Percentiles rank a stretch among this genome's conserved stretches.
These are phyloP conservation scores for Nannochloropsis salina DNA, from an alignment of 108 stramenopile species.

Conservation along the genomic window DNA sequence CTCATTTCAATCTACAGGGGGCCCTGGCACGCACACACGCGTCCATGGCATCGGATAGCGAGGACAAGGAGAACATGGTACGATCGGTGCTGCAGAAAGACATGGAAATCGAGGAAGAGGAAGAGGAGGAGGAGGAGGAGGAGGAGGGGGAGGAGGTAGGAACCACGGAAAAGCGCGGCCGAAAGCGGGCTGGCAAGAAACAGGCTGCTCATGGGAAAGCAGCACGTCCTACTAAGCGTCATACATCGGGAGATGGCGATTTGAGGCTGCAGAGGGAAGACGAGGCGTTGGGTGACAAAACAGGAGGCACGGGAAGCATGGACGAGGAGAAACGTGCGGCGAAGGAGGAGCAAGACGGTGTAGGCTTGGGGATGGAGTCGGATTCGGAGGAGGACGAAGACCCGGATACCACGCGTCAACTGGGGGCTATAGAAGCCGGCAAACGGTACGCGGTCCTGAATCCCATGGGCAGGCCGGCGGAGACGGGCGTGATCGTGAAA, in stretches of 20 bases:
- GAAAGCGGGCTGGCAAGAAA: not conserved
- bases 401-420: not conserved
- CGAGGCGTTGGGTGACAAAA: too few relatives aligned
- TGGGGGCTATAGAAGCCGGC: not conserved
- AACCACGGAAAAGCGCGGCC: not conserved
- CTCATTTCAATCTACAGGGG: too few relatives aligned
- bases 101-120: not conserved
- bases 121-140: not conserved
- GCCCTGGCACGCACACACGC: not conserved
- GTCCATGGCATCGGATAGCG: not conserved
- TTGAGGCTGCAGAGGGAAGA: not conserved
- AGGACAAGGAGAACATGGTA: not conserved
- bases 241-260: not conserved
- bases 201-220: not conserved
- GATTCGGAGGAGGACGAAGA: not conserved
- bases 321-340: not conserved
- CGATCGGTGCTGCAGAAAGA: not conserved
- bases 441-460: not conserved
- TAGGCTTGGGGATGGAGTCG: not conserved
- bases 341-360: not conserved
- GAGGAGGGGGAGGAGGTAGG: not conserved
- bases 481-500: constrained; percentile 62
- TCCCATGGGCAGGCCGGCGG: not conserved
- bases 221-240: not conserved
- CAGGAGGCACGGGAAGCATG: not conserved